Evolutionary conservation across 106 monocot genomes (phyloP).

Genomic region (Apostasia shenzhenica): DNA sequence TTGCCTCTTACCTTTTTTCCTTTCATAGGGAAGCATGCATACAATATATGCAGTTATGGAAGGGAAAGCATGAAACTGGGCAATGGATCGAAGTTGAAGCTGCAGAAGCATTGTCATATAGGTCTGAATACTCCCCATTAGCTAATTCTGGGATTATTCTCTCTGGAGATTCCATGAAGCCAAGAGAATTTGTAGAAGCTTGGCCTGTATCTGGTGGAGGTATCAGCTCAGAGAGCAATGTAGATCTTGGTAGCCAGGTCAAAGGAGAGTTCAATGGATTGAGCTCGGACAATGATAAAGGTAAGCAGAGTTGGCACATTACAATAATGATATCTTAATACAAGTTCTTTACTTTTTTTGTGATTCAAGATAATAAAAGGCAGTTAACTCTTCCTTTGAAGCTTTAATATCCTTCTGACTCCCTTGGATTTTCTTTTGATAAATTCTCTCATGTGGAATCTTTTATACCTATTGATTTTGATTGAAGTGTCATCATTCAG

Average conservation of each 20-base stretch:
- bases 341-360: not conserved
- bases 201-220: conserved; percentile 11
- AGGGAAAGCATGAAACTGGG: conserved; percentile 83
- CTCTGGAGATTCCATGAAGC: conserved; percentile 24
- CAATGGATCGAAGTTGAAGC: conserved; percentile 96
- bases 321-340: not conserved
- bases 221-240: conserved; percentile 29
- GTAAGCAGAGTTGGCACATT: conserved; percentile 5
- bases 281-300: conserved; percentile 12
- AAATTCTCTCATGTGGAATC: not conserved
- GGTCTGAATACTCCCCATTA: conserved; percentile 58
- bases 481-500: too few relatives aligned
- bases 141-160: conserved; percentile 57
- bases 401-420: too few relatives aligned
- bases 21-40: conserved; percentile 61
- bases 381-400: not conserved
- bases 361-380: not conserved
- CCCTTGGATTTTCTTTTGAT: not conserved
- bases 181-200: conserved; percentile 26
- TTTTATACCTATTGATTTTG: not conserved
- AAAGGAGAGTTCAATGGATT: not conserved
- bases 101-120: conserved; percentile 57
- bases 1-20: conserved; percentile 1
- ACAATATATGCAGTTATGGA: conserved; percentile 77
- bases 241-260: conserved; percentile 16